Evolutionary conservation across 306 rosid species (phyloP), one percentile per base, ranked within the genome.

Genomic region (Acacia crassicarpa): DNA sequence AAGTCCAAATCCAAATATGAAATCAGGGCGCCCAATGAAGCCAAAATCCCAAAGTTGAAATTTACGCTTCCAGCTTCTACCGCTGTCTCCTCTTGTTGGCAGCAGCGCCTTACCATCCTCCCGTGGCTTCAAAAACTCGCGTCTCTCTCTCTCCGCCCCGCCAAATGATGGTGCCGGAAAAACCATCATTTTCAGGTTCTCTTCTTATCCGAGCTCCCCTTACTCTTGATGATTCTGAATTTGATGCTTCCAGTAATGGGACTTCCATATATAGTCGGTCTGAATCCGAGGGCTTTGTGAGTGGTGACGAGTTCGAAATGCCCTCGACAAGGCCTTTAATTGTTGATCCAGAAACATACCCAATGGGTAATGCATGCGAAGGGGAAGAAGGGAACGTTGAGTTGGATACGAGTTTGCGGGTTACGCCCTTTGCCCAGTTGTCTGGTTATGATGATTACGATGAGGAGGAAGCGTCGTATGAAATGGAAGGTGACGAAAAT

Each of bases 151-250:
- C 75, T 38, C 27, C 38, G 2, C 67, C 74, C 19, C 51, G 27
- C 74, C 38, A n/a, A n/a, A n/a, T n/a, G 75, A 59, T 68, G 58
- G n/a, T 16, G 44, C 71, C 67, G 58, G 13, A 35, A 49, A 75
- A 73, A 19, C 65, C 40, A 14, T 67, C 75, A 7, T 79, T 79
- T 72, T 81, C 91, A 80, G 82, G 81, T 81, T 86, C 85, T 53
- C 4, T 88, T 59, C 81, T 85, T 76, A 89, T 92, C 78, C 77
- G 93, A 82, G 93, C 97, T 77, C 93, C 94, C 76, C 89, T 62
- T 46, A 92, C 94, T 43, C 62, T 81, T 33, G 86, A 89, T 54
- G 81, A 78, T 71, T 89, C 88, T 35, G 92, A 82, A 32, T 79
- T 58, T 58, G 77, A 76, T 19, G 62, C 71, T 76, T 70, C 87